phyloP scores from a whole-genome alignment of 108 stramenopile species.

The Pseudonitzschia multiseries region DNA sequence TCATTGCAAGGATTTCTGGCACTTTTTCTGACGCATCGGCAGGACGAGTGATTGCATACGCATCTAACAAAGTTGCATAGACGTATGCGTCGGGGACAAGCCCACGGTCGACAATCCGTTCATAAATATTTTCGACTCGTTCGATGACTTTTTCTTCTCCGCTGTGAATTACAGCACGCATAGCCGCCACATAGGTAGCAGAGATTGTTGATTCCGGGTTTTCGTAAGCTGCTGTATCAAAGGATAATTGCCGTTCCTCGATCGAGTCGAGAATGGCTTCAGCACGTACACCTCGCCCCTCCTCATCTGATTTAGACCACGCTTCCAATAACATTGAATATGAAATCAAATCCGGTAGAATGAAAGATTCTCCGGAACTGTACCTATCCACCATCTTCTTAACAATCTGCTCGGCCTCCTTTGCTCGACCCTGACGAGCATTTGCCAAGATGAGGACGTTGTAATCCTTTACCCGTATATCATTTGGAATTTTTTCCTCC shows the following conservation, averaged over 20 bases:
- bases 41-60: slow-evolving; percentile 17
- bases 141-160: slow-evolving; percentile 17
- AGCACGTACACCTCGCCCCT: slow-evolving; percentile 52
- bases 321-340: slow-evolving; percentile 52
- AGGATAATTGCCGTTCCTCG: slow-evolving; percentile 16
- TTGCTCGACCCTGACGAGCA: slow-evolving; percentile 31
- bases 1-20: slow-evolving; percentile 20
- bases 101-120: slow-evolving; percentile 8
- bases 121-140: slow-evolving; percentile 16
- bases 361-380: background rate
- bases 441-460: slow-evolving; percentile 39
- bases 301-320: slow-evolving; percentile 55
- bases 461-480: slow-evolving; percentile 27
- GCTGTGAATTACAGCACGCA: slow-evolving; percentile 25
- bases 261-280: slow-evolving; percentile 49
- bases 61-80: slow-evolving; percentile 20
- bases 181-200: slow-evolving; percentile 22
- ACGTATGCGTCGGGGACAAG: slow-evolving; percentile 20
- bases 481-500: slow-evolving; percentile 18
- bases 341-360: slow-evolving; percentile 31
- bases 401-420: slow-evolving; percentile 33
- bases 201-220: slow-evolving; percentile 13
- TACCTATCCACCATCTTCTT: slow-evolving; percentile 30
- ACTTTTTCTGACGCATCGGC: slow-evolving; percentile 21
- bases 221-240: slow-evolving; percentile 5